Base-by-base conservation (phyloP, 2,329 filamentous ascomycete species). In the Taxawa tesnikishii region DNA sequence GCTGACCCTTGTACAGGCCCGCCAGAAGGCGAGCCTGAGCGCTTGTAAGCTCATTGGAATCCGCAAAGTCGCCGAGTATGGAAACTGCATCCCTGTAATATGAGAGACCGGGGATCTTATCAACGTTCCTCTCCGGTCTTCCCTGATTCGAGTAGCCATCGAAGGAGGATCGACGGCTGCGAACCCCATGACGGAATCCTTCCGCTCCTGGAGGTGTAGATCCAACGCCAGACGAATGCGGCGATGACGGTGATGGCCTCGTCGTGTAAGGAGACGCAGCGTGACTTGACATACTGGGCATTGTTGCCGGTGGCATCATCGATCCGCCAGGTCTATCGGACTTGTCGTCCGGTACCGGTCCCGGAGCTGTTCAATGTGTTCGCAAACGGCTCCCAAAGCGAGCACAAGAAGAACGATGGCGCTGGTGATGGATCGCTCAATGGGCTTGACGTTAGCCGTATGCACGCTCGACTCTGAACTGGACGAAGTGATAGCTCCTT, bases 71-170 rank as follows among this genome's bases (percentile, higher is more conserved):
- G 4, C 85, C 85, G 11, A 96, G 62, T 23, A 96, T 94, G 39
- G 90, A 80, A 1, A 79, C 79, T 2, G 85, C 88, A 39, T 82
- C 77, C 1, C 82, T 81, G 52, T 87, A 94, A 51, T 94, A 94
- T 17, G 85, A 80, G 36, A 96, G 62, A 0, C 90, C 90, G 1
- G 90, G 88, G 38, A 94, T 81, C 5, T 81, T 70, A 46, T 96
- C 85, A 31, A 90, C 67, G 28, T 57, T 56, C n/a, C 30, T 29
- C 14, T 30, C 28, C 13, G 28, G 33, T 11, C 32, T 31, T 3
- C 24, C 29, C 4, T 36, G 33, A 8, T 27, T 31, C 7, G 44
- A 41, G n/a, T 38, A 34, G 9, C 41, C 47, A 14, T 55, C 51
- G 13, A 46, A 34, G 2, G 50, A 54, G 3, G 45, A 46, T 19